Conservation (phyloP, 1,139 yeast species). For the Debaryomycetaceae sp. region DNA sequence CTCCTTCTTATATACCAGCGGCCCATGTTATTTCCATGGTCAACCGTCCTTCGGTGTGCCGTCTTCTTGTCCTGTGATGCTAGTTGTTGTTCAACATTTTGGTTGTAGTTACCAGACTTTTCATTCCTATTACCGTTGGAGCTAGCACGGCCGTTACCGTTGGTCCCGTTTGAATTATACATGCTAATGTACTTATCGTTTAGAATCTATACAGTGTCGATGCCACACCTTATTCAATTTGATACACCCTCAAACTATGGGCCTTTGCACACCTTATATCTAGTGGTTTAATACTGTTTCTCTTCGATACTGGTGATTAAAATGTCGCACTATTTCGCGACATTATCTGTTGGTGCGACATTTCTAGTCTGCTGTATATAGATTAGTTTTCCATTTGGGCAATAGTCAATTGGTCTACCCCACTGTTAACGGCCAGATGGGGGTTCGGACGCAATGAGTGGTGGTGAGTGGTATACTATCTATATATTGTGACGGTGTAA, state of each 20-base stretch:
- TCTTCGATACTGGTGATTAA: background rate
- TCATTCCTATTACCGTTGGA: slow-evolving; percentile 10
- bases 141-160: slow-evolving; percentile 4
- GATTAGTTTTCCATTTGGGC: no score
- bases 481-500: no score
- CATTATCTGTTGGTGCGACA: background rate
- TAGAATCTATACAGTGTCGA: background rate
- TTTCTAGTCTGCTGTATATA: background rate
- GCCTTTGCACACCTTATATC: no score
- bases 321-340: background rate
- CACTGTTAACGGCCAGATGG: no score
- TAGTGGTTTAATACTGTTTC: no score
- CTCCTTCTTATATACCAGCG: slow-evolving; percentile 63
- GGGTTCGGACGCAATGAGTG: no score
- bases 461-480: no score
- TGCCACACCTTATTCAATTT: no score
- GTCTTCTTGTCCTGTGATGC: slow-evolving; percentile 48
- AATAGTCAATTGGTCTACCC: no score
- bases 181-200: background rate
- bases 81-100: slow-evolving; percentile 41
- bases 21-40: slow-evolving; percentile 82
- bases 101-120: slow-evolving; percentile 23
- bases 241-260: no score
- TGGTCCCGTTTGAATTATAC: slow-evolving; percentile 2
- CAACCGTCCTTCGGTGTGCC: slow-evolving; percentile 78